Percentiles rank a stretch among this genome's conserved stretches.
phyloP scores from a whole-genome alignment of 192 early-diverging fungal genomes.

The Rhizophagus prolifer region DNA sequence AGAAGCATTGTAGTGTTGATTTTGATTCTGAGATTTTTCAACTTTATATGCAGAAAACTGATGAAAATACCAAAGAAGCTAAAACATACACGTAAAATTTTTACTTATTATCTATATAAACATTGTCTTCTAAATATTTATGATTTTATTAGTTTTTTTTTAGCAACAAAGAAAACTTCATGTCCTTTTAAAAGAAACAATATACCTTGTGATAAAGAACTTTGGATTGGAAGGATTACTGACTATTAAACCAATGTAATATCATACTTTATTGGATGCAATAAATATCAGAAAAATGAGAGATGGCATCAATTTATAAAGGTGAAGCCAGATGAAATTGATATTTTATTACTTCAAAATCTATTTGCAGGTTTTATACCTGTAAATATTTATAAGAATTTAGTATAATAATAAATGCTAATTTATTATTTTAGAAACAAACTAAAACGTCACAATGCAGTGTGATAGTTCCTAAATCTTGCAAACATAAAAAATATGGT shows the following conservation, averaged over 20 bases:
- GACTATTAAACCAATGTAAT: not conserved
- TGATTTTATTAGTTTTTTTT: not conserved
- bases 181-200: not conserved
- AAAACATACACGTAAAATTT: not conserved
- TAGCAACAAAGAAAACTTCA: not conserved
- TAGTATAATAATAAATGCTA: no score
- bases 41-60: not conserved
- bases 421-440: no score
- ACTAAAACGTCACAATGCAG: no score
- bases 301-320: not conserved
- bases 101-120: not conserved
- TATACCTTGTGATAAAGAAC: not conserved
- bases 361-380: not conserved
- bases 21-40: conserved; percentile 2
- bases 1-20: not conserved
- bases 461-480: no score
- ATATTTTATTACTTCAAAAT: not conserved
- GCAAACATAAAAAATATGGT: no score
- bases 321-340: not conserved
- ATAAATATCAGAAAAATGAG: not conserved
- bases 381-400: not conserved
- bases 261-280: conserved; percentile 4
- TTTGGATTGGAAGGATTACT: not conserved
- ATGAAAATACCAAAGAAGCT: not conserved
- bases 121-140: not conserved